Evolutionary conservation across 1,139 yeast genomes (phyloP).

Genomic region (Taphrina flavorubra): DNA sequence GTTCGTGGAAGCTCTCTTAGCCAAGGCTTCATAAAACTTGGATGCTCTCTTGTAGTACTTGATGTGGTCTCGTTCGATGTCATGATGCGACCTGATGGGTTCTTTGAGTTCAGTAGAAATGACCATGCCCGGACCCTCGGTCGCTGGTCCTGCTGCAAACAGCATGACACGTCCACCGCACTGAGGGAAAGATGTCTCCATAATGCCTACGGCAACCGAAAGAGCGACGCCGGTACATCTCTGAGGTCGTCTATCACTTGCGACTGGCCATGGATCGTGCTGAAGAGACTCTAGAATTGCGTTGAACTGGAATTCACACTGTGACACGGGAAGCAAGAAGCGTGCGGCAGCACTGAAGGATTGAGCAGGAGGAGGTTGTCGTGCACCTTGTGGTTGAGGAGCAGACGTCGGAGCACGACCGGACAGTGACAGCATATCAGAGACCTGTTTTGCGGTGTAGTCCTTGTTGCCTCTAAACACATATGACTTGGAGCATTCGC

Average conservation of each 20-base stretch:
- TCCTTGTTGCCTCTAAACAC: slow-evolving; percentile 94
- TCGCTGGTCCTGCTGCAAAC: slow-evolving; percentile 94
- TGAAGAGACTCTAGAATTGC: slow-evolving; percentile 77
- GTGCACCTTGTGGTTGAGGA: slow-evolving; percentile 52
- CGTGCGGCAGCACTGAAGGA: slow-evolving; percentile 60
- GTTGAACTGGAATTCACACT: slow-evolving; percentile 85
- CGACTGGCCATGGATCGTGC: slow-evolving; percentile 91
- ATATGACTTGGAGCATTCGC: slow-evolving; percentile 75
- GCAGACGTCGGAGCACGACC: slow-evolving; percentile 51
- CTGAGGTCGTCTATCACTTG: slow-evolving; percentile 83
- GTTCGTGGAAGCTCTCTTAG: slow-evolving; percentile 73
- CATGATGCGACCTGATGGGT: slow-evolving; percentile 96
- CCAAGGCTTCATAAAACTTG: slow-evolving; percentile 79
- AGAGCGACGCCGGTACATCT: slow-evolving; percentile 95
- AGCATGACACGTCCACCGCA: slow-evolving; percentile 89
- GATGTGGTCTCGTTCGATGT: slow-evolving; percentile 86
- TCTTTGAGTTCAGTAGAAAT: slow-evolving; percentile 91
- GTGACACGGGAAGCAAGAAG: slow-evolving; percentile 83
- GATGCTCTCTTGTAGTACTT: slow-evolving; percentile 90
- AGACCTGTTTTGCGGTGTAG: slow-evolving; percentile 74
- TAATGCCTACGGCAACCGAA: slow-evolving; percentile 77
- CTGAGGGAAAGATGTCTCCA: slow-evolving; percentile 86
- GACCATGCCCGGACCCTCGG: slow-evolving; percentile 92
- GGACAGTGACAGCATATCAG: slow-evolving; percentile 70
- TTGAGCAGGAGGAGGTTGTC: slow-evolving; percentile 47